Evolutionary conservation across 106 monocot genomes (phyloP).

Genomic region (Hemerocallis citrina): DNA sequence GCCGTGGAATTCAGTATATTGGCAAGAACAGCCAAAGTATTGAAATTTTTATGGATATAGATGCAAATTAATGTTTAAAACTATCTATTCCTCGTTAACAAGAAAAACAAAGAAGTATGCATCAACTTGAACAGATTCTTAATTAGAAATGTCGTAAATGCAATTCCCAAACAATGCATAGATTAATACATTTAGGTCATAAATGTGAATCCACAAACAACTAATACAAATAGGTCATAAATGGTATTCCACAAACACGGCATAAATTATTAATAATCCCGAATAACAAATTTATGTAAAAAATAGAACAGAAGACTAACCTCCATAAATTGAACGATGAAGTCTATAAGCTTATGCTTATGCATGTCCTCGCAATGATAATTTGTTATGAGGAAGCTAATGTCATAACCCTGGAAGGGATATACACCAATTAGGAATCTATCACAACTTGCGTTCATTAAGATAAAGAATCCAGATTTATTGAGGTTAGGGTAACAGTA

Average conservation of each 20-base stretch:
- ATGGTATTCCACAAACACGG: too few relatives aligned
- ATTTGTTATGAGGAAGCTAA: conserved; percentile 93
- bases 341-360: conserved; percentile 88
- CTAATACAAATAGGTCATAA: background rate
- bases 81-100: background rate
- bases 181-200: too few relatives aligned
- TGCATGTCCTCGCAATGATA: conserved; percentile 97
- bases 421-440: too few relatives aligned
- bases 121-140: background rate
- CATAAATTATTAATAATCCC: background rate
- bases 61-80: background rate
- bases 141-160: too few relatives aligned
- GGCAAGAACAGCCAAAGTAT: background rate
- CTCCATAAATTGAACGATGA: conserved; percentile 96
- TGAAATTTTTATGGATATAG: background rate
- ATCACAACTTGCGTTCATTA: background rate
- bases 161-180: too few relatives aligned
- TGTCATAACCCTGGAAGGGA: conserved; percentile 74
- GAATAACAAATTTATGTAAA: background rate
- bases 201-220: background rate
- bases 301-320: conserved; percentile 26
- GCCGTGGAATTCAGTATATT: background rate
- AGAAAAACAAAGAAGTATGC: background rate
- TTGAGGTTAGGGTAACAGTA: background rate
- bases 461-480: background rate